Base-by-base conservation (phyloP, 768 basidiomycete species). In the Pleurotus giganteus region DNA sequence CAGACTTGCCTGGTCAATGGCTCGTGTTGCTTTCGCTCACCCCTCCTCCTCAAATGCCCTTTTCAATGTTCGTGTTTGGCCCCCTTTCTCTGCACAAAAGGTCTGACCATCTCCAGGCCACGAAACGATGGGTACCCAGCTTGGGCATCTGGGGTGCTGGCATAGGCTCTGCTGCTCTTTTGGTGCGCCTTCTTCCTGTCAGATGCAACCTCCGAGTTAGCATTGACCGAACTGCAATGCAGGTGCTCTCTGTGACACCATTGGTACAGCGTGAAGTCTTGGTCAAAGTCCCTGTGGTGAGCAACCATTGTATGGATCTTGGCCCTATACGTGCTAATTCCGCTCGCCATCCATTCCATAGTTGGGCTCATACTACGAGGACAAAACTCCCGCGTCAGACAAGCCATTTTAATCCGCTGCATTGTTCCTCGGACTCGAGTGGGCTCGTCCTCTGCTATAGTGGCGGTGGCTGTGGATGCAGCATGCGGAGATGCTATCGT, bases 231-330 rank as follows among this genome's bases (percentile, higher is more conserved):
- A 21, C 34, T n/a, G 34, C 29, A 17, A 47, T 54, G 34, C 63
- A 91, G 88, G 59, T 92, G 31, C 78, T 92, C 49, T 92, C 91
- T 4, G 88, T 89, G 45, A 92, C 90, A 0, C 91, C 91, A n/a
- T 77, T 91, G 39, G 87, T 94, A 59, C 87, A 83, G 71, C 83
- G 85, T 37, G 87, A 84, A 64, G 65, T 93, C 57, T 73, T 94
- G 37, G 68, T 81, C 58, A 89, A 91, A 62, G 69, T 89, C 32
- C 91, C 91, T 3, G 63, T 90, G 49, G 91, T 93, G 65, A 67
- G 86, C 31, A 29, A 63, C 46, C 26, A 31, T 58, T 11, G 32
- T 9, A 13, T 41, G 13, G 45, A 55, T 51, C 44, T 31, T 53
- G 32, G 36, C 44, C 29, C 34, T 23, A 53, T 34, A 45, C 47